phyloP scores from a whole-genome alignment of 2,329 filamentous ascomycete species.

The Juglanconis sp. region DNA sequence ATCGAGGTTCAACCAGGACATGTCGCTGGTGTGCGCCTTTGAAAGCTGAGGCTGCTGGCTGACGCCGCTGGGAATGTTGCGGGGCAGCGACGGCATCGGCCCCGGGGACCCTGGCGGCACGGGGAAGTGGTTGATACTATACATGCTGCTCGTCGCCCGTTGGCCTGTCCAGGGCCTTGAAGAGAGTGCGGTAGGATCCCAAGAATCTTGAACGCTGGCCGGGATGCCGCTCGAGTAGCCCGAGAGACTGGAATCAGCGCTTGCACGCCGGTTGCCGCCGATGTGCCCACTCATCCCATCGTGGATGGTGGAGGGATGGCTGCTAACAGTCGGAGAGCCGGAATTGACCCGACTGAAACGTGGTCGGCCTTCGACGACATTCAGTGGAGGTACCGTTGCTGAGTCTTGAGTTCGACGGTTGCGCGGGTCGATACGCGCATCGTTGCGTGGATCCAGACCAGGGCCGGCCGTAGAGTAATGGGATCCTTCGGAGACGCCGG shows the following conservation, averaged over 20 bases:
- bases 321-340: constrained; percentile 66
- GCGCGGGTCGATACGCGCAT: constrained; percentile 17
- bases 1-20: constrained; percentile 78
- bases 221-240: constrained; percentile 65
- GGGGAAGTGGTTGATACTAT: constrained; percentile 41
- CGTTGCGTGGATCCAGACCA: constrained; percentile 21
- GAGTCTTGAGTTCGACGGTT: constrained; percentile 60
- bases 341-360: constrained; percentile 65
- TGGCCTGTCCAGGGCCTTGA: constrained; percentile 48
- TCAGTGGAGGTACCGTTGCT: constrained; percentile 66
- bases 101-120: constrained; percentile 34
- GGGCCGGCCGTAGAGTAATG: constrained; percentile 46
- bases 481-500: constrained; percentile 56
- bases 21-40: constrained; percentile 56
- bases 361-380: constrained; percentile 59
- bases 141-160: constrained; percentile 51
- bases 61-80: constrained; percentile 31
- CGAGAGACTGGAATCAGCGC: constrained; percentile 44
- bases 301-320: constrained; percentile 50
- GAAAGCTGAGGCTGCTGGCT: constrained; percentile 50
- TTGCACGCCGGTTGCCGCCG: constrained; percentile 48
- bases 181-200: constrained; percentile 43
- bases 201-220: constrained; percentile 57
- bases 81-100: constrained; percentile 26
- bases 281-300: constrained; percentile 61